These are phyloP conservation scores for Diplodia corticola DNA, from an alignment of 2,329 filamentous ascomycete species.

Conservation along the genomic window DNA sequence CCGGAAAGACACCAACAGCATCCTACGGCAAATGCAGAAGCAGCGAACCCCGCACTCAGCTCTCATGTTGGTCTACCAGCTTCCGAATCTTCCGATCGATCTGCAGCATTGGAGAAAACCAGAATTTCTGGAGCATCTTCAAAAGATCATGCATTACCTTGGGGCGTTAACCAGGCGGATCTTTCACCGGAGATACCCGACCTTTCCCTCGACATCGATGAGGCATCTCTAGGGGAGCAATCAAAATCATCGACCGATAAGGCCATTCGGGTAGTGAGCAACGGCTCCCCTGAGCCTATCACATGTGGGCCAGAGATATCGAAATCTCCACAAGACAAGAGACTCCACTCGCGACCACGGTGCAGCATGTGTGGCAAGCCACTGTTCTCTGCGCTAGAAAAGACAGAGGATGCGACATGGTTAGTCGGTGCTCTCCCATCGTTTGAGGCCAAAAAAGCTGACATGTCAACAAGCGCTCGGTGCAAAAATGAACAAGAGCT, in stretches of 20 bases:
- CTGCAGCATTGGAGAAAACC: background rate
- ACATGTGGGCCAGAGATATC: background rate
- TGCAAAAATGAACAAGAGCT: background rate
- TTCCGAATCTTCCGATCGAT: background rate
- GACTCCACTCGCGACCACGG: background rate
- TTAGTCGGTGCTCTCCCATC: background rate
- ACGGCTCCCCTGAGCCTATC: background rate
- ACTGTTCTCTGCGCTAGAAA: background rate
- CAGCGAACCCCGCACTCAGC: too few species aligned
- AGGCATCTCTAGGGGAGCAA: background rate
- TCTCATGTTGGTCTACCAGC: background rate
- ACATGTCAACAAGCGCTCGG: background rate
- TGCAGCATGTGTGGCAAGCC: constrained; percentile 1
- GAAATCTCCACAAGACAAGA: background rate
- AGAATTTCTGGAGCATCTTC: background rate
- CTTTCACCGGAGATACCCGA: constrained; percentile 7
- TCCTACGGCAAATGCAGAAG: background rate
- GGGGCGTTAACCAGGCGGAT: background rate
- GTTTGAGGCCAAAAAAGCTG: background rate
- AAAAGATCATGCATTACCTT: background rate
- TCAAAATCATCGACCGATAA: background rate
- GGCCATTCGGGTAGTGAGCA: background rate
- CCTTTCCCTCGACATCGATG: background rate
- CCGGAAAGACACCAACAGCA: background rate
- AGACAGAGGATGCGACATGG: background rate